Evolutionary conservation across 139 green algal species (phyloP).

Genomic region (Micromonas commoda): DNA sequence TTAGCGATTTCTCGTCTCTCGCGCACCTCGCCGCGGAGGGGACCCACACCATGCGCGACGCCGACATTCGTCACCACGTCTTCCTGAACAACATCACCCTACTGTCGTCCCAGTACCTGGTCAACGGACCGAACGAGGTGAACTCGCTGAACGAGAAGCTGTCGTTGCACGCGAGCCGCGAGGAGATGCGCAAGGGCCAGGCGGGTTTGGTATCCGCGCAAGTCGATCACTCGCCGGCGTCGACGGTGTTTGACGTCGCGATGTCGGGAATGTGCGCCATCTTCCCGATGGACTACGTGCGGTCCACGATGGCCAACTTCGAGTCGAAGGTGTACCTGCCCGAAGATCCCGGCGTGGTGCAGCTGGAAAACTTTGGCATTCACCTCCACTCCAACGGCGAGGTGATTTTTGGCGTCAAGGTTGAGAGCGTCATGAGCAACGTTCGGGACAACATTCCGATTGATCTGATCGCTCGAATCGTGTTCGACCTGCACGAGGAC

Average conservation of each 20-base stretch:
- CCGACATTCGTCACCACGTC: not conserved
- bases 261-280: not conserved
- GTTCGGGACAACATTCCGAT: not conserved
- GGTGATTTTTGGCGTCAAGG: conserved; percentile 14
- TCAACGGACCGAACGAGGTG: not conserved
- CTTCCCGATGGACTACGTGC: not conserved
- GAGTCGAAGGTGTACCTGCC: conserved; percentile 25
- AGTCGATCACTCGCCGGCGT: not conserved
- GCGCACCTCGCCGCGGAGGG: not conserved
- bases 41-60: not conserved
- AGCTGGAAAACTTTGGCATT: conserved; percentile 35
- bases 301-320: conserved; percentile 21
- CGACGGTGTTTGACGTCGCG: not conserved
- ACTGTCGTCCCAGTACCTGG: not conserved
- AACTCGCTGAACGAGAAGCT: not conserved
- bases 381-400: conserved; percentile 25
- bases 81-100: not conserved
- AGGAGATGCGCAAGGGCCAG: not conserved
- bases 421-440: conserved; percentile 22
- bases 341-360: conserved; percentile 12
- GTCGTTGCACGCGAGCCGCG: not conserved
- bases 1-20: not conserved
- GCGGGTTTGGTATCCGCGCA: not conserved
- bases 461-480: conserved; percentile 11
- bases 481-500: conserved; percentile 15